Evolutionary conservation across 2,329 filamentous ascomycete genomes (phyloP).

Genomic region (Spiromastix sp.): DNA sequence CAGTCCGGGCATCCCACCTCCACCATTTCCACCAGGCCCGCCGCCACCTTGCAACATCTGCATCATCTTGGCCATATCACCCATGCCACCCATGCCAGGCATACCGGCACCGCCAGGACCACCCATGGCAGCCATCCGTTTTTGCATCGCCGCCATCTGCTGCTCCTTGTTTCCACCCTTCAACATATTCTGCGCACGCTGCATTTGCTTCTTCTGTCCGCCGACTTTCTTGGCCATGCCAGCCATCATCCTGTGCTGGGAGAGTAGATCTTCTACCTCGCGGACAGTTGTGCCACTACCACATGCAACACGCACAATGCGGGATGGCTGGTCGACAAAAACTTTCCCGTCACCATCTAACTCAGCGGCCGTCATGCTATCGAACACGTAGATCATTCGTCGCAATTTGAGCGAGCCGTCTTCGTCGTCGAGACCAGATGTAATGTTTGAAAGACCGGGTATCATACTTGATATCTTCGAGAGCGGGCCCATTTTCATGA

Average conservation of each 20-base stretch:
- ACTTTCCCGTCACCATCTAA: slow-evolving; percentile 92
- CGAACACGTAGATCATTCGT: slow-evolving; percentile 98
- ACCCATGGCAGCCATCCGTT: slow-evolving; percentile 86
- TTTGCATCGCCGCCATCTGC: slow-evolving; percentile 95
- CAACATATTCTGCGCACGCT: slow-evolving; percentile 83
- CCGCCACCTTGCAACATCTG: slow-evolving; percentile 83
- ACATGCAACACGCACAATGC: slow-evolving; percentile 83
- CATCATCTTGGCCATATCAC: slow-evolving; percentile 85
- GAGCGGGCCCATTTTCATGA: slow-evolving; percentile 98
- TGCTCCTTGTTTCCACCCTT: slow-evolving; percentile 83
- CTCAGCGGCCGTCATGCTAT: slow-evolving; percentile 95
- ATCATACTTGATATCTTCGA: slow-evolving; percentile 99
- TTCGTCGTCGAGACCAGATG: slow-evolving; percentile 93
- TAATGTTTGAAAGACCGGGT: slow-evolving; percentile 84
- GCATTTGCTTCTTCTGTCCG: slow-evolving; percentile 95
- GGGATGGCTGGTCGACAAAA: slow-evolving; percentile 80
- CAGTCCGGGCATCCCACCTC: slow-evolving; percentile 53
- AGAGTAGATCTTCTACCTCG: slow-evolving; percentile 94
- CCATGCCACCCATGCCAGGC: slow-evolving; percentile 59
- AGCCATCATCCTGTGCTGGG: slow-evolving; percentile 97
- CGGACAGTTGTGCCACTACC: slow-evolving; percentile 84
- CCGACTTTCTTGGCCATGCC: slow-evolving; percentile 99
- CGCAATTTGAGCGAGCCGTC: slow-evolving; percentile 89
- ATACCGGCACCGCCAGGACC: slow-evolving; percentile 55
- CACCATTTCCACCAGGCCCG: slow-evolving; percentile 45